phyloP scores from a whole-genome alignment of 768 basidiomycete species.

The Mycena olivaceomarginata region DNA sequence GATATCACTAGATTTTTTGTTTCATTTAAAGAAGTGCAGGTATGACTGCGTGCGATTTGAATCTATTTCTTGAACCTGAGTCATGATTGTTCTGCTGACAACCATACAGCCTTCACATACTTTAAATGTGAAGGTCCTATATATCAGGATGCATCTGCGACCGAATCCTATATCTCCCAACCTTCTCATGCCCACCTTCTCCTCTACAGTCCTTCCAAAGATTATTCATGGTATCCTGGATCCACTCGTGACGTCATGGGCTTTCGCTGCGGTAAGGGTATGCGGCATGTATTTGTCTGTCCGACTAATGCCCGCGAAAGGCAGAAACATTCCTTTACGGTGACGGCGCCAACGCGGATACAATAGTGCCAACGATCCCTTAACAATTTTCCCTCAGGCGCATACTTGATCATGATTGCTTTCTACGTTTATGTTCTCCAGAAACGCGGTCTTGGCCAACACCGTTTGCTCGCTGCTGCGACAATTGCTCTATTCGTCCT shows the following conservation, averaged over 20 bases:
- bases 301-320: neutral
- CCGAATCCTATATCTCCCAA: too few species aligned
- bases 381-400: neutral
- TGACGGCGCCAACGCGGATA: neutral
- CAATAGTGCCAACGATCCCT: neutral
- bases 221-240: too few species aligned
- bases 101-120: too few species aligned
- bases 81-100: too few species aligned
- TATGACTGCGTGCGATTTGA: too few species aligned
- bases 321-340: neutral
- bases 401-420: neutral
- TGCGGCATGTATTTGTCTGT: neutral
- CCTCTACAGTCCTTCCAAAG: too few species aligned
- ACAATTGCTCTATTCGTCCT: conserved; percentile 17
- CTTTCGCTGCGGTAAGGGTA: neutral
- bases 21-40: too few species aligned
- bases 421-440: neutral
- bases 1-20: too few species aligned
- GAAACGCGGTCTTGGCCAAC: neutral
- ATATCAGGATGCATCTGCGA: too few species aligned
- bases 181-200: too few species aligned
- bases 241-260: neutral
- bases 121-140: too few species aligned
- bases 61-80: too few species aligned
- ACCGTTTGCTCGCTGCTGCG: neutral